phyloP scores from a whole-genome alignment of 2,329 filamentous ascomycete species.

The Ophiocordyceps sinensis region DNA sequence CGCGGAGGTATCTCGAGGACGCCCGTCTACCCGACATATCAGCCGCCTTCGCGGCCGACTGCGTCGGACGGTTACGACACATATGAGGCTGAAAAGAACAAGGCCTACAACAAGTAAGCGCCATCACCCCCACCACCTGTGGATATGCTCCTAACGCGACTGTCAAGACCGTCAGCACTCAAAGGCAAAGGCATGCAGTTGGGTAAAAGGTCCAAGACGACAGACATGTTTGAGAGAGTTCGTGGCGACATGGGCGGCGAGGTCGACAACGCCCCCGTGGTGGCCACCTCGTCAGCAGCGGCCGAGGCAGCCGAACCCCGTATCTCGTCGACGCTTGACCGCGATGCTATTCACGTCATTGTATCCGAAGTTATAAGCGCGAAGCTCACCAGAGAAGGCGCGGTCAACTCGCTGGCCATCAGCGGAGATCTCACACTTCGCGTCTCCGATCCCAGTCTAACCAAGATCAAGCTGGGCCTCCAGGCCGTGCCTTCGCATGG shows the following conservation, averaged over 20 bases:
- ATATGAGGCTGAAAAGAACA: conserved; percentile 97
- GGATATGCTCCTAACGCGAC: neutral
- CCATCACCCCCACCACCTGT: neutral
- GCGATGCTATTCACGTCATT: conserved; percentile 76
- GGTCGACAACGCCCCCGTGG: conserved; percentile 61
- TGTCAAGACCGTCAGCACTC: conserved; percentile 34
- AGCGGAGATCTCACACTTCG: conserved; percentile 87
- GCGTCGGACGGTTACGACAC: conserved; percentile 76
- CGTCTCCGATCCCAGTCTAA: conserved; percentile 76
- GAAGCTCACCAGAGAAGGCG: conserved; percentile 75
- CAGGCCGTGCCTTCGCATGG: conserved; percentile 63
- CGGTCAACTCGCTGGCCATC: conserved; percentile 72
- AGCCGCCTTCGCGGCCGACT: conserved; percentile 58
- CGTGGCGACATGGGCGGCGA: conserved; percentile 82
- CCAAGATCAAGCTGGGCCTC: conserved; percentile 80
- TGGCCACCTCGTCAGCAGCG: conserved; percentile 38
- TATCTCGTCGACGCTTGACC: conserved; percentile 55
- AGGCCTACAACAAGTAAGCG: conserved; percentile 62
- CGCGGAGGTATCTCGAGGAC: conserved; percentile 54
- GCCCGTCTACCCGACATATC: conserved; percentile 81
- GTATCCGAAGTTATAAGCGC: conserved; percentile 84
- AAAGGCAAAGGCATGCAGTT: conserved; percentile 98
- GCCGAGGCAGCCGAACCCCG: conserved; percentile 39
- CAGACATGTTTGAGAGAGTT: conserved; percentile 93
- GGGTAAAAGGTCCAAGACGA: conserved; percentile 96